Evolutionary conservation across 2,329 filamentous ascomycete genomes (phyloP).

Genomic region (Diplodia corticola): DNA sequence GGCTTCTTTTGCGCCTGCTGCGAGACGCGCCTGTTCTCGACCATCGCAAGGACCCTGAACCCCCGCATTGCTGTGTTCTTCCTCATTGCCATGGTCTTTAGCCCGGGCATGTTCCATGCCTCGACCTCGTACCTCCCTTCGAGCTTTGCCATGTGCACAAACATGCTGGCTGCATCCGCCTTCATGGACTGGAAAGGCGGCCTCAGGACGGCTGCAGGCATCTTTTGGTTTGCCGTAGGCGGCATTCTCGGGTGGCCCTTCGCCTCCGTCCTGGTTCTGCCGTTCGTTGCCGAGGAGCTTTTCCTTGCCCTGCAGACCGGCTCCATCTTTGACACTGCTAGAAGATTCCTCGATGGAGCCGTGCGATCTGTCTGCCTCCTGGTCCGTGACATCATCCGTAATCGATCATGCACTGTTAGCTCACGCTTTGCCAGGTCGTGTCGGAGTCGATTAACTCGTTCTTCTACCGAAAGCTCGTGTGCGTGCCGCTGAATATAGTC

Average conservation of each 20-base stretch:
- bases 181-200: conserved; percentile 90
- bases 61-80: conserved; percentile 84
- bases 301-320: conserved; percentile 56
- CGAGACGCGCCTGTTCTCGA: conserved; percentile 78
- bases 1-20: conserved; percentile 76
- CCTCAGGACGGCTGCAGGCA: conserved; percentile 75
- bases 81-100: conserved; percentile 72
- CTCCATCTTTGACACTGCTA: conserved; percentile 60
- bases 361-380: conserved; percentile 67
- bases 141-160: conserved; percentile 94
- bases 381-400: conserved; percentile 49
- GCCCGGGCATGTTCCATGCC: conserved; percentile 91
- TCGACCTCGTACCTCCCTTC: conserved; percentile 85
- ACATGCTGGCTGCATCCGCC: conserved; percentile 79
- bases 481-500: conserved; percentile 90
- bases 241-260: conserved; percentile 94
- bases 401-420: not conserved
- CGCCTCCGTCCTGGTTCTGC: conserved; percentile 75
- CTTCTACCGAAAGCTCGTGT: conserved; percentile 76
- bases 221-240: conserved; percentile 87
- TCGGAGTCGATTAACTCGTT: conserved; percentile 75
- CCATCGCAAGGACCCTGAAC: conserved; percentile 74
- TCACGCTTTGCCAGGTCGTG: conserved; percentile 51
- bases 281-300: conserved; percentile 78
- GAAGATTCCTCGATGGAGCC: conserved; percentile 66